Evolutionary conservation across 768 basidiomycete species (phyloP).

Genomic region (Xanthoconium purpureum): DNA sequence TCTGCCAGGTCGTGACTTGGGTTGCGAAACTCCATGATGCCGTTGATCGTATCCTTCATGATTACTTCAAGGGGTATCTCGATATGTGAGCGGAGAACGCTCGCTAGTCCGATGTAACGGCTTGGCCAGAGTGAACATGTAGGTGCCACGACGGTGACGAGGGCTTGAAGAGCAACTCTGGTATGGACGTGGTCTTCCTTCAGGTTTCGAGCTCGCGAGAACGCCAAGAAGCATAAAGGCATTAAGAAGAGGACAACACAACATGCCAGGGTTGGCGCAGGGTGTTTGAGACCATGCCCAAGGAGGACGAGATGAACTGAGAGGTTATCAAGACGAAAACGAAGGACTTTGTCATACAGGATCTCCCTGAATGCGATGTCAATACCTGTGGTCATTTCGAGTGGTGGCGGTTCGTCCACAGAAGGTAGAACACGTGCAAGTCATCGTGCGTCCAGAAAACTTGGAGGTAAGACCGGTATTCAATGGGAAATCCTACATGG

Average conservation of each 20-base stretch:
- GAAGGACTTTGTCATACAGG: not conserved
- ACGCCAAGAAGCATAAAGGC: constrained; percentile 1
- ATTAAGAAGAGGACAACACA: constrained; percentile 11
- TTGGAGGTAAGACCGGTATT: too few species aligned
- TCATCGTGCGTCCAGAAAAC: too few species aligned
- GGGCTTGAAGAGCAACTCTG: constrained; percentile 32
- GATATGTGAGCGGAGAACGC: constrained; percentile 23
- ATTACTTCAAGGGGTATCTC: constrained; percentile 35
- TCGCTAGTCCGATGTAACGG: constrained; percentile 34
- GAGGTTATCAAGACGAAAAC: not conserved
- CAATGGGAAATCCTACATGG: too few species aligned
- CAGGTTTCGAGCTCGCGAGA: constrained; percentile 3
- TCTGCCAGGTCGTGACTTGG: constrained; percentile 34
- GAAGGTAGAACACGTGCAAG: not conserved
- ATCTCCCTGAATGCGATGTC: constrained; percentile 4
- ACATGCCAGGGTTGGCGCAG: not conserved
- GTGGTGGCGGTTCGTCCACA: not conserved
- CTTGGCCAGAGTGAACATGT: constrained; percentile 45
- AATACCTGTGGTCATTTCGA: constrained; percentile 6
- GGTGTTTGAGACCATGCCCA: not conserved
- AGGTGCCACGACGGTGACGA: constrained; percentile 42
- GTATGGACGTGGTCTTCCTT: constrained; percentile 11
- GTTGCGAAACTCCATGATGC: constrained; percentile 45
- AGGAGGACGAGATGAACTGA: not conserved
- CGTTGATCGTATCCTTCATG: constrained; percentile 35